Conservation (phyloP, 805 yeast genomes). For the Kodamaea hsintzibuensis region DNA sequence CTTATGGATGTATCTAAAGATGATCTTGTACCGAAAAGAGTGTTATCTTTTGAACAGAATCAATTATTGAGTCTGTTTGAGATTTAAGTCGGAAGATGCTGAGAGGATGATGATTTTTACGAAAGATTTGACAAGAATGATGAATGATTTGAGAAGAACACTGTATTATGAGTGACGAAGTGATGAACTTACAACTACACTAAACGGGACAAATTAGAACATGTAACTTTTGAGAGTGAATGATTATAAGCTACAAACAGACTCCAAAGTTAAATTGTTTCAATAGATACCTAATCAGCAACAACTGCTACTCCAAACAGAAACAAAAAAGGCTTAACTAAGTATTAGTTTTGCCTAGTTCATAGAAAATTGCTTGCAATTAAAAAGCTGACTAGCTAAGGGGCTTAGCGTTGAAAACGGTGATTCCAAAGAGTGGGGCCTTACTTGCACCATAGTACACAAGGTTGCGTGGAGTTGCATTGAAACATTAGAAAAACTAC, state of each 20-base stretch:
- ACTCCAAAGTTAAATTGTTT: too few species aligned
- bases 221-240: too few species aligned
- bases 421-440: background rate
- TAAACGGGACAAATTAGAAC: too few species aligned
- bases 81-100: background rate
- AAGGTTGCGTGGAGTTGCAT: background rate
- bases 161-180: background rate
- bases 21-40: constrained; percentile 14
- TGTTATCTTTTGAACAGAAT: constrained; percentile 53
- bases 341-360: too few species aligned
- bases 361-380: too few species aligned
- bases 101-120: background rate
- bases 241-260: too few species aligned
- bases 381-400: background rate
- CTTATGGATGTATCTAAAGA: background rate
- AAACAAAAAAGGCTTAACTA: too few species aligned
- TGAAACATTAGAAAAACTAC: background rate
- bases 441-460: background rate
- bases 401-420: background rate
- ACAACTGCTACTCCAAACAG: too few species aligned
- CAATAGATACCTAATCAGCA: too few species aligned
- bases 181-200: background rate
- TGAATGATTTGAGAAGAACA: background rate
- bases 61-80: constrained; percentile 38
- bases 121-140: too few species aligned